Evolutionary conservation across 2,329 filamentous ascomycete genomes (phyloP).

Genomic region (Cytospora mali): DNA sequence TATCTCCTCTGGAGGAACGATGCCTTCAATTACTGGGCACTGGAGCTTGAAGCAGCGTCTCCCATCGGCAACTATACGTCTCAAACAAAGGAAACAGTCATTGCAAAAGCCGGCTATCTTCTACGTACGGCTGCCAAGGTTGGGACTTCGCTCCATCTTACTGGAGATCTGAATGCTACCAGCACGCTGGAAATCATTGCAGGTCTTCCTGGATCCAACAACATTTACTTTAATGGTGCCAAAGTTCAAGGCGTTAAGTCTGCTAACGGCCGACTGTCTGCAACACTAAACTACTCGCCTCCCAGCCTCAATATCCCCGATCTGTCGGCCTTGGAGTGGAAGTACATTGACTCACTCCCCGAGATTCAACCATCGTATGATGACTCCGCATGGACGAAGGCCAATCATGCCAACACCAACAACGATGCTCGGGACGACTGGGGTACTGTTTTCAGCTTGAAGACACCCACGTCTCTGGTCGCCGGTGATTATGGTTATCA

Average conservation of each 20-base stretch:
- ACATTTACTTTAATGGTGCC: constrained; percentile 47
- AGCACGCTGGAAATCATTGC: constrained; percentile 70
- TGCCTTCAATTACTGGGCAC: constrained; percentile 71
- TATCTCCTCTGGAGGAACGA: constrained; percentile 58
- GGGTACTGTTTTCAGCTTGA: constrained; percentile 40
- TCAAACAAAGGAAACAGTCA: constrained; percentile 44
- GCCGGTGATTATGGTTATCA: constrained; percentile 75
- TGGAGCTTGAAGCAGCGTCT: constrained; percentile 47
- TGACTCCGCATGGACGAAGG: constrained; percentile 67
- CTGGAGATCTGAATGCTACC: constrained; percentile 73
- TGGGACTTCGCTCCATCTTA: constrained; percentile 60
- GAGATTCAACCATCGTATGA: constrained; percentile 67
- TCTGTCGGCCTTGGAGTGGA: constrained; percentile 65
- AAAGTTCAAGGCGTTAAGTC: constrained; percentile 37
- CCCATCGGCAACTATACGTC: constrained; percentile 36
- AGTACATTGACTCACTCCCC: constrained; percentile 70
- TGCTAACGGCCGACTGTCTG: constrained; percentile 48
- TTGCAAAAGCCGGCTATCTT: constrained; percentile 67
- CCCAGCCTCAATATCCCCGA: constrained; percentile 59
- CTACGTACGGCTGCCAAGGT: constrained; percentile 61
- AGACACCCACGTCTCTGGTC: constrained; percentile 69
- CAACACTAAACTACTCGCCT: constrained; percentile 45
- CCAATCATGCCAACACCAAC: constrained; percentile 55
- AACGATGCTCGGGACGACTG: constrained; percentile 56
- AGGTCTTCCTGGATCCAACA: constrained; percentile 52